Base-by-base conservation (phyloP, 139 green algal species). In the Chlorella vulgaris region DNA sequence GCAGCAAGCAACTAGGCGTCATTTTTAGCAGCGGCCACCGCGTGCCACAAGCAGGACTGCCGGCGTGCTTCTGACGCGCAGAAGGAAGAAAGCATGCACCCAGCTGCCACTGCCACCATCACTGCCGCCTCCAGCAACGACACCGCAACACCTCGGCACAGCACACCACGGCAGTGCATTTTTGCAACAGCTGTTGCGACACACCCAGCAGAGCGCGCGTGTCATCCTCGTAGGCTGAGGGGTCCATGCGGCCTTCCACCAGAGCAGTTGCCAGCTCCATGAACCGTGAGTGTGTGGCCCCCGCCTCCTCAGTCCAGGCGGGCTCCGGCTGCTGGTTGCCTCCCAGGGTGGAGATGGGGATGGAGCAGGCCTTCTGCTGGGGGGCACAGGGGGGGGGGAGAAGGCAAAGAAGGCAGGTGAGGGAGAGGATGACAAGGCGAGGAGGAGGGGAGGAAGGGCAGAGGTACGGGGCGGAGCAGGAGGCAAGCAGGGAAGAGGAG, bases 181-280 rank as follows among this genome's bases (percentile, higher is more conserved):
- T 24, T 10, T 10, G 47, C 47, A 15, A 55, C 47, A 28, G 62
- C 62, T 69, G 62, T 18, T 69, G 62, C 10, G 1, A 26, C 83
- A 66, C 68, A 90, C 86, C 88, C 40, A 97, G 83, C 43, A 96
- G 84, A 13, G 85, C 77, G 18, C 93, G 86, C 65, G 80, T 89
- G 39, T 92, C 88, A 84, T 96, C 93, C 86, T 97, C 93, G 77
- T 91, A 97, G 68, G 85, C 58, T 50, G 69, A 84, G 39, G 84
- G 67, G 33, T 97, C 93, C 36, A 90, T 83, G 26, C 71, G 85
- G 24, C 92, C 91, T n/a, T 93, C 90, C 4, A 96, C 88, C 38
- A 95, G 74, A 19, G 86, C 53, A 58, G 76, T 63, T 15, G 85
- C 81, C 86, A 93, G 65, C 39, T 78, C 60, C 88, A 95, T 85